Evolutionary conservation across 75 land plant species (phyloP), one percentile per base, ranked within the genome.

Genomic region (Pinus tabuliformis): DNA sequence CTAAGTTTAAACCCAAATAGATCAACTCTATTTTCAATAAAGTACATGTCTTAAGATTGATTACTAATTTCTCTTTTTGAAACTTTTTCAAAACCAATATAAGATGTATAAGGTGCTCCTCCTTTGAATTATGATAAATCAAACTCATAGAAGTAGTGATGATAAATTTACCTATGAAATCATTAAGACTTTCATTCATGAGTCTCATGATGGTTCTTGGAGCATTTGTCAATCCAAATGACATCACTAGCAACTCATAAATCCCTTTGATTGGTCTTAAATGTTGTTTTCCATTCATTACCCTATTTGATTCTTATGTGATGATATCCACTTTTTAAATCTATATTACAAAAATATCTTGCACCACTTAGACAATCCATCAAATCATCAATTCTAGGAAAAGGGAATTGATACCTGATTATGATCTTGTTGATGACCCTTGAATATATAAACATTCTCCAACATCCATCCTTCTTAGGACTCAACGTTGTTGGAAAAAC

Each of bases 281-380:
- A 77, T 18, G 72, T 56, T n/a, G 57, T 77, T 56, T 76, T 77
- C 78, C 78, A 75, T 81, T 81, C 63, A 65, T 76, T 39, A 20
- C 82, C 73, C 28, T 75, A 57, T 30, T 56, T 28, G 49, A 80
- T 80, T 26, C 72, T 66, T 58, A 73, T 8, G 2, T 57, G 58
- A 30, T 30, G 30, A 30, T 30, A 30, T 30, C 30, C 30, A 30
- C 30, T 30, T 30, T 30, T 30, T 30, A 30, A 30, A 30, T 30
- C 30, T 30, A 30, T 30, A 0, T 30, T 30, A 30, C 30, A 30
- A 30, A 30, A 57, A 18, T 57, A 7, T 13, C 12, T 12, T 7
- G 11, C 3, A 9, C 8, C 58, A 57, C 14, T 57, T 9, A 57
- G 58, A 57, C 11, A 57, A 57, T 57, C 11, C 58, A 57, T 57